phyloP scores from a whole-genome alignment of 805 yeast species.

The Nakazawaea populi region DNA sequence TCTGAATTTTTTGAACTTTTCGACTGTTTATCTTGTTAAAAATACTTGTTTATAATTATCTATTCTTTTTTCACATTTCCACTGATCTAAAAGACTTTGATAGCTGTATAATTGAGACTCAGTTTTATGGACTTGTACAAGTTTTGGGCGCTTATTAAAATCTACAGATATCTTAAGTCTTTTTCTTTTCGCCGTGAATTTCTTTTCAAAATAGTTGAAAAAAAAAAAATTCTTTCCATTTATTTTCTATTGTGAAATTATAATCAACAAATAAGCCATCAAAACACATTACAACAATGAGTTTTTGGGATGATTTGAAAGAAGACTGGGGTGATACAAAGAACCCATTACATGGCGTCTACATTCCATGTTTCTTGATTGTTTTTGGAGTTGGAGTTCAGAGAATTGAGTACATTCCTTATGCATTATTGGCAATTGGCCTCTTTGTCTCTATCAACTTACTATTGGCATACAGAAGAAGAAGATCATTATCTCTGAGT shows the following conservation, averaged over 20 bases:
- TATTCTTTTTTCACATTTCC: too few relatives aligned
- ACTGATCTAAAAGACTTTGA: too few relatives aligned
- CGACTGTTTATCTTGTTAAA: too few relatives aligned
- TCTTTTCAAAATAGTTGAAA: too few relatives aligned
- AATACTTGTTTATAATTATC: too few relatives aligned
- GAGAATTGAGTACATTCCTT: constrained; percentile 34
- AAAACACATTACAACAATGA: not conserved
- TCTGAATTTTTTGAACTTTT: too few relatives aligned
- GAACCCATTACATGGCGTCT: constrained; percentile 71
- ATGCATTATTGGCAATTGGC: constrained; percentile 32
- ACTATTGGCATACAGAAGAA: constrained; percentile 29
- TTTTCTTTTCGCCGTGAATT: too few relatives aligned
- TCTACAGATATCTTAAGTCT: too few relatives aligned
- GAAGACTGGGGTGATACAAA: constrained; percentile 51
- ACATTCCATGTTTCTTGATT: constrained; percentile 60
- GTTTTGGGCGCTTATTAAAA: too few relatives aligned
- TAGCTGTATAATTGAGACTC: too few relatives aligned
- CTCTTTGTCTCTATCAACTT: constrained; percentile 31
- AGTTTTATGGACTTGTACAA: too few relatives aligned
- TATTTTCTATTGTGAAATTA: not conserved
- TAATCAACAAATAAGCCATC: not conserved
- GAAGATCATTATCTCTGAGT: constrained; percentile 39
- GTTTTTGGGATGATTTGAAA: constrained; percentile 11
- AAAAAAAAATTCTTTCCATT: not conserved
- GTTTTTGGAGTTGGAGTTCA: constrained; percentile 50